Base-by-base conservation (phyloP, 108 stramenopile species). In the Poteriospumella lacustris region DNA sequence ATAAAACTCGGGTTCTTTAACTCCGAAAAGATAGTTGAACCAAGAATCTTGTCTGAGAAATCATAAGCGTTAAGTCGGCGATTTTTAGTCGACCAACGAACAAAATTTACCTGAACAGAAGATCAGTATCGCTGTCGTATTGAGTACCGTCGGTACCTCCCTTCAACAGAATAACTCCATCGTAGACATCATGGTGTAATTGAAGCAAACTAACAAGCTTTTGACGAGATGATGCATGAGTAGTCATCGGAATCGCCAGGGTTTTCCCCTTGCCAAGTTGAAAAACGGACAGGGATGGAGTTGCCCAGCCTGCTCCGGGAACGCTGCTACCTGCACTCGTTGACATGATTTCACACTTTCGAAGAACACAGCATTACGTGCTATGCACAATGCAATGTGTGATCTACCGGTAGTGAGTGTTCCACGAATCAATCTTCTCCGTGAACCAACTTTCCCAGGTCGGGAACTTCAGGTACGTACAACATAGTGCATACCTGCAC, bases 21-120 rank as follows among this genome's bases (percentile, higher is more conserved):
- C 94, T 34, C 96, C 98, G 56, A 92, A 92, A 44, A 94, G 80
- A 79, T 94, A 97, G 75, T 91, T 89, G 81, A 99, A 99, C 60
- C 94, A 95, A n/a, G 87, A 89, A 80, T 99, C 88, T 72, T 89
- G 88, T 5, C 60, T 64, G 9, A 64, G n/a, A 3, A 64, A 5
- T 24, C 15, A 56, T 56, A 15, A 56, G 19, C 52, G 24, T 56
- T 19, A 15, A 56, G 15, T 15, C 19, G 24, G 52, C 24, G 15
- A 19, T 19, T 56, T 56, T 56, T 56, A 24, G 52, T 56, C 52
- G 24, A 56, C 60, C 15, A 3, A 31, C 60, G 5, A 24, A 12
- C 15, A 64, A 5, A 64, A 64, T n/a, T 64, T 5, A 64, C 60
- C 85, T 56, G 52, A 86, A 83, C 5, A 86, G 2, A 2, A 72